Evolutionary conservation across 495 filamentous ascomycete genomes (phyloP).

Genomic region (Cercophora scortea): DNA sequence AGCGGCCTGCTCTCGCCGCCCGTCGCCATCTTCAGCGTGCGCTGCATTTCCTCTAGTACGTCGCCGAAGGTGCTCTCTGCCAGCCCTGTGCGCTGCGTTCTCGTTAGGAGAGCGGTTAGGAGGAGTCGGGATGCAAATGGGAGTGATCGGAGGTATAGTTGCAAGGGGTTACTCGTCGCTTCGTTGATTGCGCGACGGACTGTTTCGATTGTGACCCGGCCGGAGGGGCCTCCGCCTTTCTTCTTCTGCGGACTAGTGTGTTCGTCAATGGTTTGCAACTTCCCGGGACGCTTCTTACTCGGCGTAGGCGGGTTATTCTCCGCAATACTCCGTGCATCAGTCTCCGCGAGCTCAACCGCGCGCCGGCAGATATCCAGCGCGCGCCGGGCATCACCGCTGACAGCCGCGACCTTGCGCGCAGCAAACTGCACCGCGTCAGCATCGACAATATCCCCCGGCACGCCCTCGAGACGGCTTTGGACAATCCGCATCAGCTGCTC

Average conservation of each 20-base stretch:
- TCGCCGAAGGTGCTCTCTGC: slow-evolving; percentile 85
- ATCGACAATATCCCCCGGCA: slow-evolving; percentile 85
- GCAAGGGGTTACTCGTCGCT: slow-evolving; percentile 84
- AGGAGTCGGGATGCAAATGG: slow-evolving; percentile 79
- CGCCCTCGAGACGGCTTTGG: slow-evolving; percentile 74
- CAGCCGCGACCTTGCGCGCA: slow-evolving; percentile 90
- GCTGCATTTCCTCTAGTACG: slow-evolving; percentile 80
- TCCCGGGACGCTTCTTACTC: slow-evolving; percentile 22
- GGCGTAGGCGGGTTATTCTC: slow-evolving; percentile 28
- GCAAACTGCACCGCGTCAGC: slow-evolving; percentile 95
- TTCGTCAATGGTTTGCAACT: background rate
- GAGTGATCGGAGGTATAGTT: slow-evolving; percentile 74
- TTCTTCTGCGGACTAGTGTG: slow-evolving; percentile 10
- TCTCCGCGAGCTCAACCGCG: slow-evolving; percentile 92
- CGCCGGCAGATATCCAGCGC: slow-evolving; percentile 93
- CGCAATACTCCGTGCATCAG: slow-evolving; percentile 35
- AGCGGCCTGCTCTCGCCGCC: slow-evolving; percentile 43
- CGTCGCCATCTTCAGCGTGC: slow-evolving; percentile 54
- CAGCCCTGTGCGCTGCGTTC: slow-evolving; percentile 74
- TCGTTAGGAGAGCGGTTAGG: slow-evolving; percentile 69
- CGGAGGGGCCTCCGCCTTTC: slow-evolving; percentile 16
- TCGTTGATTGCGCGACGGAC: slow-evolving; percentile 93
- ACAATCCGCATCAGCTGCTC: slow-evolving; percentile 98
- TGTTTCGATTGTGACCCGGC: slow-evolving; percentile 81
- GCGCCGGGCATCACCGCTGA: slow-evolving; percentile 86